Base-by-base conservation (phyloP, 345 rosid genomes). In the Erucastrum elatum region DNA sequence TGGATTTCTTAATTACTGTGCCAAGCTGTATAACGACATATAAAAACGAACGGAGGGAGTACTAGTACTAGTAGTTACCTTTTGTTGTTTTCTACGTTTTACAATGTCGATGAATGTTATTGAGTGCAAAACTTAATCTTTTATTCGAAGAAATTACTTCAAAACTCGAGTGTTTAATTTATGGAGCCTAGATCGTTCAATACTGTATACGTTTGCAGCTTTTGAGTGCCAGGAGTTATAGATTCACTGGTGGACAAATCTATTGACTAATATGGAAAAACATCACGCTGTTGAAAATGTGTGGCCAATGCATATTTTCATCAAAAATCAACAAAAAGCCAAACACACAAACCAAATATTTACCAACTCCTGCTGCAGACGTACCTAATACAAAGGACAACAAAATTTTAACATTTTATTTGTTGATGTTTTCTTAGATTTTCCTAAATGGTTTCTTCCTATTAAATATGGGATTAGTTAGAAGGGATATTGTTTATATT, bases 281-380 rank as follows among this genome's bases (percentile, higher is more conserved):
- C 37, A 39, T 78, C 8, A 37, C 51, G 66, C 51, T 39, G 10
- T 71, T 64, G 60, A 64, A 44, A 56, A 70, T 53, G 26, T 11
- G 71, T 46, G 26, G 41, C 29, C 56, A 53, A 6, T 7, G 10
- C 26, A 58, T 31, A 3, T 66, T 66, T 72, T 78, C 64, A 72
- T 17, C 34, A 64, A 65, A 63, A 62, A 25, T 31, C 56, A 64
- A 64, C 60, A 71, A 64, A 58, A 79, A 11, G 58, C 58, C 78
- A 74, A 74, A 74, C 46, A 68, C 65, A 74, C 70, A 26, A 60
- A 79, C 78, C 75, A 73, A 79, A 49, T 10, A 35, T 61, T 68
- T 63, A 79, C 82, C 30, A 68, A 79, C 75, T 79, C 74, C 33
- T 49, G n/a, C 16, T 61, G 70, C 65, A 67, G 16, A 26, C 73